These are phyloP conservation scores for Colletotrichum sidae DNA, from an alignment of 2,329 filamentous ascomycete genomes.

Conservation along the genomic window DNA sequence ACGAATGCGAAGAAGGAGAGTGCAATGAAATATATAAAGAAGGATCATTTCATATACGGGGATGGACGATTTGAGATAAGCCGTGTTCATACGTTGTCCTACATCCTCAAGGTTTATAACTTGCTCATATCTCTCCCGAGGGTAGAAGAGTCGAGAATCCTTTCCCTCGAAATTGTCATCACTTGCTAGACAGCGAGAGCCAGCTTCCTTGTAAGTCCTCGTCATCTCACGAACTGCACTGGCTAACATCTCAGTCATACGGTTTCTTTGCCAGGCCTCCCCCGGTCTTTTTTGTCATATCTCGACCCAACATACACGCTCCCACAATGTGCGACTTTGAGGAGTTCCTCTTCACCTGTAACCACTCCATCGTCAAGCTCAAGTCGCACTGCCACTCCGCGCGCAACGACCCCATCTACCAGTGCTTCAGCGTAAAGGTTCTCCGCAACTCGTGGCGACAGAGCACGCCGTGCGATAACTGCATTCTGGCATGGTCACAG, in stretches of 20 bases:
- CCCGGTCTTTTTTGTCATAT: background rate
- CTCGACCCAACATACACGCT: background rate
- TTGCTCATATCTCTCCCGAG: no score
- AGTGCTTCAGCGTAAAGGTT: constrained; percentile 76
- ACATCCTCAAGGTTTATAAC: no score
- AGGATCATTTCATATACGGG: no score
- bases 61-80: no score
- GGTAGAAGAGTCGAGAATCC: no score
- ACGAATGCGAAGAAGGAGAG: no score
- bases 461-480: constrained; percentile 63
- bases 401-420: constrained; percentile 77
- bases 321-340: constrained; percentile 77
- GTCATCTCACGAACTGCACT: no score
- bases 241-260: no score
- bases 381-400: constrained; percentile 81
- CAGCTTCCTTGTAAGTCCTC: no score
- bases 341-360: constrained; percentile 74
- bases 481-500: constrained; percentile 44
- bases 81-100: no score
- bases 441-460: constrained; percentile 71
- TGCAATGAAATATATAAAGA: background rate
- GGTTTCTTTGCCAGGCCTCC: background rate
- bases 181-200: no score
- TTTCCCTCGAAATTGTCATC: no score
- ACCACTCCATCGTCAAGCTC: constrained; percentile 68